These are phyloP conservation scores for Bertia moriformis DNA, from an alignment of 2,329 filamentous ascomycete genomes.

Conservation along the genomic window DNA sequence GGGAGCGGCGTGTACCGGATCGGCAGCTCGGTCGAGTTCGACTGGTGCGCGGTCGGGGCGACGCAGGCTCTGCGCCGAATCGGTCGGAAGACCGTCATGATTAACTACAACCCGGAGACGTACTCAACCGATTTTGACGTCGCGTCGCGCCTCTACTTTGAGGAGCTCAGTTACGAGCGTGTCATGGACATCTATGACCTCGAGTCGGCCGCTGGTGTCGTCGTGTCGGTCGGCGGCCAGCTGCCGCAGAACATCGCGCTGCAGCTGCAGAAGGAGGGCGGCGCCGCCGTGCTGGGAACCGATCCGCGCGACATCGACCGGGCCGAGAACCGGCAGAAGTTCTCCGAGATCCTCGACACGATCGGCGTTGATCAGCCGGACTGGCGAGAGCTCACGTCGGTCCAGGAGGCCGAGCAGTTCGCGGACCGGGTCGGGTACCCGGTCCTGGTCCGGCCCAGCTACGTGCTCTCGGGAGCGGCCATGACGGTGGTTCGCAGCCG, in stretches of 20 bases:
- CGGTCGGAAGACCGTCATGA: conserved; percentile 96
- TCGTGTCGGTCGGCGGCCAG: conserved; percentile 91
- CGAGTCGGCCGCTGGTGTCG: conserved; percentile 69
- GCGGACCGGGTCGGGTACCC: conserved; percentile 78
- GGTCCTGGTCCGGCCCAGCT: conserved; percentile 84
- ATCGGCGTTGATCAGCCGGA: conserved; percentile 94
- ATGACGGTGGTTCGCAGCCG: conserved; percentile 93
- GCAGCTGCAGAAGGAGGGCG: conserved; percentile 77
- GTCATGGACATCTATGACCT: conserved; percentile 99
- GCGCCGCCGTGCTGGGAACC: conserved; percentile 82
- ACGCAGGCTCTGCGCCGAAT: conserved; percentile 69
- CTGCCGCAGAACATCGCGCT: conserved; percentile 95
- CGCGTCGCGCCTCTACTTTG: conserved; percentile 88
- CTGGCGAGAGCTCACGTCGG: conserved; percentile 95
- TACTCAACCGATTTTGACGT: conserved; percentile 73
- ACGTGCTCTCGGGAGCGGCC: conserved; percentile 91
- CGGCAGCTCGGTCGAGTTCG: conserved; percentile 93
- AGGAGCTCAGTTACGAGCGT: conserved; percentile 89
- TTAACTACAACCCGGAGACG: conserved; percentile 83
- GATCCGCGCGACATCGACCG: conserved; percentile 91
- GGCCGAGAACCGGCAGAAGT: conserved; percentile 95
- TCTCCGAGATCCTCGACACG: conserved; percentile 90
- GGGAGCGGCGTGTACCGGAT: conserved; percentile 96
- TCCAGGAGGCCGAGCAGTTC: conserved; percentile 71
- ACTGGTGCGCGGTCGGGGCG: conserved; percentile 92